Evolutionary conservation across 1,139 yeast species (phyloP).

Genomic region (Protomyces inouyei): DNA sequence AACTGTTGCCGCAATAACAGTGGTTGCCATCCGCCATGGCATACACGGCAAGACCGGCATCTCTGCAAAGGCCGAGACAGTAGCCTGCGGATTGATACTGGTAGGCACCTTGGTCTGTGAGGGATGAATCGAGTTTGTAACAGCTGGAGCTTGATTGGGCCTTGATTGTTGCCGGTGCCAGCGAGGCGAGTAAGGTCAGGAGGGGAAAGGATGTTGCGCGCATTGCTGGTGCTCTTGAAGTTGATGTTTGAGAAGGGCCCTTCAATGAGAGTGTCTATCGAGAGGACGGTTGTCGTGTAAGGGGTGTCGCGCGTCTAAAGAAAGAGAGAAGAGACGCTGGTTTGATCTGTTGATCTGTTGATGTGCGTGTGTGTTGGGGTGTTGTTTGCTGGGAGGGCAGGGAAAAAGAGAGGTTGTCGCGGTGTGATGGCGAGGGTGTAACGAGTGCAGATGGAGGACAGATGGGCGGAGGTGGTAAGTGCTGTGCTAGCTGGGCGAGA

Average conservation of each 20-base stretch:
- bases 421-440: too few species aligned
- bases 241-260: not conserved
- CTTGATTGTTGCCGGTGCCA: not conserved
- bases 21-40: constrained; percentile 55
- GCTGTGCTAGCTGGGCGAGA: too few species aligned
- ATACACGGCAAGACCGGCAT: constrained; percentile 46
- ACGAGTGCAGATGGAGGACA: too few species aligned
- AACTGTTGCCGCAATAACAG: constrained; percentile 61
- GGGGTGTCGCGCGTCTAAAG: not conserved
- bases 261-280: not conserved
- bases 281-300: not conserved
- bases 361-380: too few species aligned
- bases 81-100: constrained; percentile 30
- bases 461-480: too few species aligned
- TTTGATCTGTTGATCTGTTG: too few species aligned
- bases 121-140: constrained; percentile 4
- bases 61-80: constrained; percentile 29
- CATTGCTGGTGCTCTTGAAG: not conserved
- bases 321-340: too few species aligned
- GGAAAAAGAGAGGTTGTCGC: too few species aligned
- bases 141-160: constrained; percentile 14
- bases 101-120: constrained; percentile 29
- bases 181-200: not conserved
- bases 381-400: too few species aligned
- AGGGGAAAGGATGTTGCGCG: not conserved